phyloP scores from a whole-genome alignment of 2,329 filamentous ascomycete genomes.

The Tolypocladium capitatum region DNA sequence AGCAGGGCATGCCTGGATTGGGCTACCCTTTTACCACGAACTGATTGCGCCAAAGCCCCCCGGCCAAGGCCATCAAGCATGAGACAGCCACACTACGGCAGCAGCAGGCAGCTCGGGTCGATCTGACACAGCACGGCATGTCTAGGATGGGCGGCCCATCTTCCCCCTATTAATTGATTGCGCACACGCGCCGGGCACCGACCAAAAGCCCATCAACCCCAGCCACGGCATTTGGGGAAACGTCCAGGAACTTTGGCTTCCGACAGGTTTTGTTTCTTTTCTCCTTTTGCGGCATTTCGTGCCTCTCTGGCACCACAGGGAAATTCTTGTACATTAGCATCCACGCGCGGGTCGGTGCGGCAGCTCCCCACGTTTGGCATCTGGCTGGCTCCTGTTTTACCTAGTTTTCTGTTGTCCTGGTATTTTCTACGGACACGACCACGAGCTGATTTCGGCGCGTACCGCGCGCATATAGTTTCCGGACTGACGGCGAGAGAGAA shows the following conservation, averaged over 20 bases:
- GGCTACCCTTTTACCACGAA: constrained; percentile 12
- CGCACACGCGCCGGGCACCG: not conserved
- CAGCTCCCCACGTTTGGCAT: not conserved
- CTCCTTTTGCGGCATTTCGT: not conserved
- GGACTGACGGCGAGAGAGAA: not conserved
- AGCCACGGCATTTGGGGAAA: too few species aligned
- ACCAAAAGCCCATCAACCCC: not conserved
- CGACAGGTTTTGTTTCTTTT: not conserved
- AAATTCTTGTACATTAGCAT: not conserved
- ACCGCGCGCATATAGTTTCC: not conserved
- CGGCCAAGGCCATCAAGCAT: not conserved
- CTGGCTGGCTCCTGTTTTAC: not conserved
- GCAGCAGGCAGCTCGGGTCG: not conserved
- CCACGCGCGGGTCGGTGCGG: not conserved
- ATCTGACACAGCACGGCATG: not conserved
- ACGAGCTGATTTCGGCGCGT: not conserved
- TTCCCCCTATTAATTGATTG: not conserved
- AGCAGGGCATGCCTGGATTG: constrained; percentile 15
- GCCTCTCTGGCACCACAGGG: not conserved
- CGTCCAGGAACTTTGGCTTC: not conserved
- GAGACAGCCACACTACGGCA: not conserved
- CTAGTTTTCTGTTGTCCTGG: not conserved
- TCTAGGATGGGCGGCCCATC: not conserved
- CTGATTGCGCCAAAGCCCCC: not conserved
- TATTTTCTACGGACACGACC: not conserved